Conservation (phyloP, 108 stramenopile genomes). For the Skeletonema potamos region DNA sequence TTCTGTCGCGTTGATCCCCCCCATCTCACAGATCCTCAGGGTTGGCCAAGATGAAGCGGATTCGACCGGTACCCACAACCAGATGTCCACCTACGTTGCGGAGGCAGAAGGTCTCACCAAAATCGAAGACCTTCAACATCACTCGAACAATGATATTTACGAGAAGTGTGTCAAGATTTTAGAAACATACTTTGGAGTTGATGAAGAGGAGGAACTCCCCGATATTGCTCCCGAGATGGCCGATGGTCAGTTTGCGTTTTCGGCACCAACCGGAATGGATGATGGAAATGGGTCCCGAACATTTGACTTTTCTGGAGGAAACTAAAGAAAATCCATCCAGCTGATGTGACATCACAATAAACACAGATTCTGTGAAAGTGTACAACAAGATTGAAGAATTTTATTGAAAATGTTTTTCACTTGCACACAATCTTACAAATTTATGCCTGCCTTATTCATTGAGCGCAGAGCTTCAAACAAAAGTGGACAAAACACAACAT, state of each 20-base stretch:
- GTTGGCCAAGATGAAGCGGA: constrained; percentile 93
- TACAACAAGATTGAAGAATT: neutral
- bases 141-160: constrained; percentile 94
- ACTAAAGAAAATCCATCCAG: neutral
- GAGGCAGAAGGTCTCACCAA: constrained; percentile 94
- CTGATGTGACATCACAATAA: neutral
- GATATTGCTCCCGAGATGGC: constrained; percentile 66
- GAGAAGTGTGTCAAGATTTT: constrained; percentile 89
- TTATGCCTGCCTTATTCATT: neutral
- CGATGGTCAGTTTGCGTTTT: constrained; percentile 77
- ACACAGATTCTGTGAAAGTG: neutral
- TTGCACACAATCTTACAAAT: neutral
- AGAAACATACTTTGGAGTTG: constrained; percentile 93
- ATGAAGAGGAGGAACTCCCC: constrained; percentile 89
- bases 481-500: neutral
- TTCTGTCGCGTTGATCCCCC: neutral
- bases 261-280: constrained; percentile 36
- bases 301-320: constrained; percentile 40
- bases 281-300: constrained; percentile 25
- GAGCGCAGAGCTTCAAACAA: neutral
- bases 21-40: constrained; percentile 80
- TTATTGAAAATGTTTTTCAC: neutral
- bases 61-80: constrained; percentile 70
- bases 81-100: constrained; percentile 91
- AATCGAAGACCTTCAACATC: constrained; percentile 93